Conservation (phyloP, 2,329 filamentous ascomycete species). For the Aspergillus caelatus region DNA sequence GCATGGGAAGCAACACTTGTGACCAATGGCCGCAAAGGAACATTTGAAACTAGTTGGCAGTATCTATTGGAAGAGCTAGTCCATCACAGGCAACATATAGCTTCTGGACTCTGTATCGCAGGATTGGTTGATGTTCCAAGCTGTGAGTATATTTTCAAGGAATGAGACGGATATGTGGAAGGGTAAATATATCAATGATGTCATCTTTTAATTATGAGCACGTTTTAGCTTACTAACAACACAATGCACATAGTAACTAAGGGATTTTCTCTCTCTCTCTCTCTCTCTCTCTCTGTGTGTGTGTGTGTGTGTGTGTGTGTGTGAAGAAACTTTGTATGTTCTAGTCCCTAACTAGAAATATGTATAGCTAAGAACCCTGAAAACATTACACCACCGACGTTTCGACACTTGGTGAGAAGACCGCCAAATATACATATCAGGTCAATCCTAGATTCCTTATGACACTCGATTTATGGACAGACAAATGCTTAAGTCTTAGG, state of each 20-base stretch:
- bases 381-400: too few species aligned
- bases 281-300: too few species aligned
- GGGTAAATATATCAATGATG: background rate
- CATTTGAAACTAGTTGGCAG: background rate
- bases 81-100: background rate
- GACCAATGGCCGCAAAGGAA: background rate
- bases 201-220: background rate
- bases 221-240: background rate
- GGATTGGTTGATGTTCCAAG: background rate
- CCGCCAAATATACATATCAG: background rate
- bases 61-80: background rate
- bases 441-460: background rate
- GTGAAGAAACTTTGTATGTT: too few species aligned
- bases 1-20: background rate
- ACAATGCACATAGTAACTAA: too few species aligned
- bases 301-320: too few species aligned
- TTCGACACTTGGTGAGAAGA: too few species aligned
- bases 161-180: too few species aligned
- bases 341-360: too few species aligned
- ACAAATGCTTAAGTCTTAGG: background rate
- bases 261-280: too few species aligned
- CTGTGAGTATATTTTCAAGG: too few species aligned
- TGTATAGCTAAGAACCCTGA: too few species aligned
- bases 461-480: background rate
- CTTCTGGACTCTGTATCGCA: background rate